Conservation (phyloP, 441 rosid species). For the Biscutella auriculata region DNA sequence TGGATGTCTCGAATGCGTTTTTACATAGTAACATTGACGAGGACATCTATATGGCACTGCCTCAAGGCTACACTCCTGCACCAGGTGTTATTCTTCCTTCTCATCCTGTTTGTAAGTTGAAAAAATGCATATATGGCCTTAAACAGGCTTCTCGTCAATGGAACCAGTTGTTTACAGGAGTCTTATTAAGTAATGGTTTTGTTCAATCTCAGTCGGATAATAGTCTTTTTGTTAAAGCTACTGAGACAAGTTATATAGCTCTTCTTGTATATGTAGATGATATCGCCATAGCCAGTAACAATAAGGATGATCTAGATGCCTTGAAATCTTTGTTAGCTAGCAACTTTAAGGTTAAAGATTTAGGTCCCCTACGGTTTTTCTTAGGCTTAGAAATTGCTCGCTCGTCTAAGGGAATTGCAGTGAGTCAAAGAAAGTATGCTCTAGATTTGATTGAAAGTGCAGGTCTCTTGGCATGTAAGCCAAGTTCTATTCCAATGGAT, state of each 20-base stretch:
- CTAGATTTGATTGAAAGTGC: neutral
- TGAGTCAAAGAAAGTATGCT: neutral
- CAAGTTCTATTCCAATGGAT: neutral
- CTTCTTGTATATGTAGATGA: neutral
- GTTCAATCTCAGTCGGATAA: neutral
- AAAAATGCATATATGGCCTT: too few species aligned
- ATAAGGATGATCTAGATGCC: neutral
- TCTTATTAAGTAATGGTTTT: too few species aligned
- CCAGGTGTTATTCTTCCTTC: too few species aligned
- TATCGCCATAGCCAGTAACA: neutral
- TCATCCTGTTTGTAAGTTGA: too few species aligned
- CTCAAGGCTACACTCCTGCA: too few species aligned
- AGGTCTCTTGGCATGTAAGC: neutral
- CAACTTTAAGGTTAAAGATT: neutral
- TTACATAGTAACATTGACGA: too few species aligned
- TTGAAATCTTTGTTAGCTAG: neutral
- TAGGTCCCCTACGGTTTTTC: neutral
- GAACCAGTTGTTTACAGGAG: too few species aligned
- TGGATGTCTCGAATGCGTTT: too few species aligned
- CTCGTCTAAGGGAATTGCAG: neutral
- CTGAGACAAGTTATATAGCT: neutral
- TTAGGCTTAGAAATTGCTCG: neutral
- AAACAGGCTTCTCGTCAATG: too few species aligned
- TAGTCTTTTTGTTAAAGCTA: neutral
- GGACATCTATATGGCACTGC: too few species aligned